phyloP scores from a whole-genome alignment of 2,329 filamentous ascomycete species.

The Pseudocercospora vitis region DNA sequence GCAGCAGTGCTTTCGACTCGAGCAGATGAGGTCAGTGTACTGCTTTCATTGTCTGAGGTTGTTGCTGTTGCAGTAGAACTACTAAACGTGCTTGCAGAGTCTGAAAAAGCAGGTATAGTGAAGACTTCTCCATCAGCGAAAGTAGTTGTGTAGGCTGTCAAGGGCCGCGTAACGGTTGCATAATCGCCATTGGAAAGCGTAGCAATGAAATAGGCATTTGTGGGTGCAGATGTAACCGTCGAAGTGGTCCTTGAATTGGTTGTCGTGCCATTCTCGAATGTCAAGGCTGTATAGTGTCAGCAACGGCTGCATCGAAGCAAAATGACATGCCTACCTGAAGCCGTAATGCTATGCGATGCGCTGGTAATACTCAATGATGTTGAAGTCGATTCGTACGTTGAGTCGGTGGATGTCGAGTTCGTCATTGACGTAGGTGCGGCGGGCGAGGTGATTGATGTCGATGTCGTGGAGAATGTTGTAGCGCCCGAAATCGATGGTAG shows the following conservation, averaged over 20 bases:
- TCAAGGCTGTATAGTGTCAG: conserved; percentile 25
- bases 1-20: conserved; percentile 8
- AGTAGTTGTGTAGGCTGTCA: conserved; percentile 31
- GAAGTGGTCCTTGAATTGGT: conserved; percentile 26
- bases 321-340: conserved; percentile 26
- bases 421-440: not conserved
- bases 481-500: conserved; percentile 16
- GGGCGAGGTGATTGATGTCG: conserved; percentile 12
- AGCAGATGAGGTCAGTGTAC: conserved; percentile 18
- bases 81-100: conserved; percentile 14
- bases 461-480: conserved; percentile 17
- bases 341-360: conserved; percentile 25
- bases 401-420: conserved; percentile 1
- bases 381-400: conserved; percentile 12
- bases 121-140: conserved; percentile 27
- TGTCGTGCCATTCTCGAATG: conserved; percentile 20
- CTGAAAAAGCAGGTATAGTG: conserved; percentile 26
- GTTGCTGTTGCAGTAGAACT: conserved; percentile 12
- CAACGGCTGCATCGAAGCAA: not conserved
- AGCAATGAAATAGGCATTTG: conserved; percentile 26
- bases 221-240: conserved; percentile 15
- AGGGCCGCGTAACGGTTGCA: conserved; percentile 27
- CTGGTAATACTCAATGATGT: conserved; percentile 10
- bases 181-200: conserved; percentile 32
- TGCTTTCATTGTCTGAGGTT: conserved; percentile 2